phyloP scores from a whole-genome alignment of 2,329 filamentous ascomycete species.

The Cytospora schulzeri region DNA sequence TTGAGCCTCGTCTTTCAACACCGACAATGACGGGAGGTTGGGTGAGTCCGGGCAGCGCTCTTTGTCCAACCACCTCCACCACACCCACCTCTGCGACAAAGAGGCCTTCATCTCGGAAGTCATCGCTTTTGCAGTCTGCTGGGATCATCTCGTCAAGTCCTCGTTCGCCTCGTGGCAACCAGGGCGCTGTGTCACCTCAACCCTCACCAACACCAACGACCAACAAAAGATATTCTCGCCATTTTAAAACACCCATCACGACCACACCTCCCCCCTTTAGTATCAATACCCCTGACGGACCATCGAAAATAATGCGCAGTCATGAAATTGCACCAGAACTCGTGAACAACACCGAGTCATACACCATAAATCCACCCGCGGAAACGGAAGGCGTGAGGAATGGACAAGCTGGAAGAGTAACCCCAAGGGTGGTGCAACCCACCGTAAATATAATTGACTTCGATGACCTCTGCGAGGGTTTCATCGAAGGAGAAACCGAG shows the following conservation, averaged over 20 bases:
- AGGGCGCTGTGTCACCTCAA: constrained; percentile 10
- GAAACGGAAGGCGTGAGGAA: constrained; percentile 10
- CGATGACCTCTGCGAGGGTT: constrained; percentile 16
- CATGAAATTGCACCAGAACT: constrained; percentile 5
- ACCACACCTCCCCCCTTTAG: constrained; percentile 12
- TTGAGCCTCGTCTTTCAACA: constrained; percentile 29
- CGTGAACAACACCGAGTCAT: constrained; percentile 18
- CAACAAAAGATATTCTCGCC: not conserved
- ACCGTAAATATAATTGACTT: constrained; percentile 2
- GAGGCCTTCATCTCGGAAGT: constrained; percentile 19
- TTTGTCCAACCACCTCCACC: constrained; percentile 13
- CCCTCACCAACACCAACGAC: constrained; percentile 9
- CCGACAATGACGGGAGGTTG: constrained; percentile 16
- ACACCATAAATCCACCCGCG: constrained; percentile 12
- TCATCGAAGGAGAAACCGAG: constrained; percentile 7
- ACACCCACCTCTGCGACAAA: constrained; percentile 20
- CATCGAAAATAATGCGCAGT: not conserved
- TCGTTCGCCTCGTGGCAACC: not conserved
- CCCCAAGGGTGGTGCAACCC: constrained; percentile 8
- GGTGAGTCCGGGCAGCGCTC: constrained; percentile 14
- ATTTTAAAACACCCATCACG: constrained; percentile 15
- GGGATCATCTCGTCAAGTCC: constrained; percentile 7
- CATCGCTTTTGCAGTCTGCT: constrained; percentile 12
- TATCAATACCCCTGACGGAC: not conserved
- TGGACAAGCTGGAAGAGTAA: not conserved